Base-by-base conservation (phyloP, 192 early-diverging fungal genomes). In the Oehlia diaphana region DNA sequence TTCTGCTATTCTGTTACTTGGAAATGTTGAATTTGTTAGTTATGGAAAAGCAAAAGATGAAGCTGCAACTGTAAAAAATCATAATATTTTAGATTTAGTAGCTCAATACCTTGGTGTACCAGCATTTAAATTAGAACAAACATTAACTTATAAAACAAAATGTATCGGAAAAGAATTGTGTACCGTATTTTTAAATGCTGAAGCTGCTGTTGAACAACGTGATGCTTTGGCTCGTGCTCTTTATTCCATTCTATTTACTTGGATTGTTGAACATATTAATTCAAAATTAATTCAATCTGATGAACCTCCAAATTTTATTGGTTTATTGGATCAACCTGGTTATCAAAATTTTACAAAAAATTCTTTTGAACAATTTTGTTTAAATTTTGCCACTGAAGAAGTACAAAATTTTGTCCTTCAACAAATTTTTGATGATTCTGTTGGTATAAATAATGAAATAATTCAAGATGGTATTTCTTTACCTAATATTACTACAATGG, bases 191-290 rank as follows among this genome's bases (percentile, higher is more conserved):
- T 84, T 99, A 71, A 93, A 96, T 79, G 86, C 90, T 16, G 90
- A 90, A 26, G 92, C 91, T 39, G 96, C 97, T 0, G 69, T 79
- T 14, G 84, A 88, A 64, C 96, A 97, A 82, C 91, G 96, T 35
- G 96, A 99, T 78, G 84, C 89, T 3, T 86, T 99, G 3, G 92
- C 95, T 3, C 88, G 88, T 68, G 86, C 93, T 9, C 89, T 99
- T n/a, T 99, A 97, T 82, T 92, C 91, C 37, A 90, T 97, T 8
- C 79, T 97, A 10, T 96, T 96, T 83, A 87, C 89, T 23, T 98
- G 96, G 92, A 81, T 99, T n/a, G 89, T 96, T 9, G 96, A 97
- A 82, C 92, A 93, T 76, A 90, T 97, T 79, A 99, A 99, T 87
- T 87, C 88, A 33, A 91, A 92, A 28, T 83, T 97, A 26, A 94